Evolutionary conservation across 139 green algal genomes (phyloP).

Genomic region (Micromonas commoda): DNA sequence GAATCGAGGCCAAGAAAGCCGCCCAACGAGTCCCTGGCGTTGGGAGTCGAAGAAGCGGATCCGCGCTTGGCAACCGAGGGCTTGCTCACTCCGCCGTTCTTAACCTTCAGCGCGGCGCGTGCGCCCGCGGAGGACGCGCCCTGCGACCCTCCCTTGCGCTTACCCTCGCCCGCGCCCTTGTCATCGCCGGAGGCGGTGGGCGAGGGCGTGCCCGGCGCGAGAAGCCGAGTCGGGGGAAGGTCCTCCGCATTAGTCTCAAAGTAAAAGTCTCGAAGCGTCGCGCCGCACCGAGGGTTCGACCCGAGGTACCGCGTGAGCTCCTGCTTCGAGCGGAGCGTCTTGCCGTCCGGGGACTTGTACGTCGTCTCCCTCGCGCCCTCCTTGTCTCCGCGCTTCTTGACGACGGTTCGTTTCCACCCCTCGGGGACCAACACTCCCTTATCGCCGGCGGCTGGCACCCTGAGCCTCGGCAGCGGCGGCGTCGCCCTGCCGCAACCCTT

Average conservation of each 20-base stretch:
- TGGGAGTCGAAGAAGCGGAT: no score
- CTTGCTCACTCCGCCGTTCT: no score
- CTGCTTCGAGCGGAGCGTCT: not conserved
- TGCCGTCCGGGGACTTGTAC: not conserved
- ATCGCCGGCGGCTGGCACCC: no score
- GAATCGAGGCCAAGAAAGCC: no score
- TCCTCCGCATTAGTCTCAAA: not conserved
- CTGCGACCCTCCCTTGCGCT: no score
- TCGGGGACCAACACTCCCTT: not conserved
- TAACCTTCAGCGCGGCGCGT: no score
- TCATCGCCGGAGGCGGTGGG: not conserved
- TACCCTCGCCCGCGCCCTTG: no score
- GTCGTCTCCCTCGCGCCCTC: not conserved
- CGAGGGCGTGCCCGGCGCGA: not conserved
- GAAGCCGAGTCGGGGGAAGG: not conserved
- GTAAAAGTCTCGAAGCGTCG: not conserved
- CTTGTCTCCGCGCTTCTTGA: not conserved
- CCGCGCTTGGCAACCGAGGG: no score
- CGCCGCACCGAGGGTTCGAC: not conserved
- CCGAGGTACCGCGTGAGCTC: not conserved
- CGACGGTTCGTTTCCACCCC: not conserved
- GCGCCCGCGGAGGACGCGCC: no score
- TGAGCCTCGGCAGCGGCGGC: no score
- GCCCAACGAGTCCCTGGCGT: no score
- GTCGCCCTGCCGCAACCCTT: no score